Conservation (phyloP, 2,329 filamentous ascomycete species). For the Penicillium sp. region DNA sequence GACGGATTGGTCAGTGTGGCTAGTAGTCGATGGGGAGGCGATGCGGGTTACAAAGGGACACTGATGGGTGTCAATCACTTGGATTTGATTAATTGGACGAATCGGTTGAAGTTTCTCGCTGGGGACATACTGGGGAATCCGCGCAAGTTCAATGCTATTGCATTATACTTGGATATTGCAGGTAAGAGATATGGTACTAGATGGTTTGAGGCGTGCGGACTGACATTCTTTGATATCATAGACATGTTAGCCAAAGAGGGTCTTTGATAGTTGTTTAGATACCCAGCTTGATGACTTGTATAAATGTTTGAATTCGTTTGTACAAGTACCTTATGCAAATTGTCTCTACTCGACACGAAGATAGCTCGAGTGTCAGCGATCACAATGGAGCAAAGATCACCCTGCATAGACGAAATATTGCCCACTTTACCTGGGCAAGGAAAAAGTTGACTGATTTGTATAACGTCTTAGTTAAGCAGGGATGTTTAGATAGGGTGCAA, state of each 20-base stretch:
- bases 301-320: no score
- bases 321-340: no score
- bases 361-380: background rate
- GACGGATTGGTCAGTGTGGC: conserved; percentile 59
- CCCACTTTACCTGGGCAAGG: background rate
- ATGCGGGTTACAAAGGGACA: conserved; percentile 56
- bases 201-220: background rate
- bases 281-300: conserved; percentile 19
- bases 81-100: conserved; percentile 64
- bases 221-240: conserved; percentile 5
- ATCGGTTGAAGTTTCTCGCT: conserved; percentile 56
- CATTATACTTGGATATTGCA: conserved; percentile 62
- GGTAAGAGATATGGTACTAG: conserved; percentile 38
- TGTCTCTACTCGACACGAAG: no score
- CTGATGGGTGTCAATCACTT: conserved; percentile 60
- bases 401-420: background rate
- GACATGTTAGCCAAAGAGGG: conserved; percentile 69
- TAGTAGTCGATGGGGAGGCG: conserved; percentile 56
- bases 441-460: background rate
- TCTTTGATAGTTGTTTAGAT: conserved; percentile 26
- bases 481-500: background rate
- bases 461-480: background rate
- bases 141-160: conserved; percentile 60
- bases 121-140: conserved; percentile 54
- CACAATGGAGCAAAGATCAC: background rate